phyloP scores from a whole-genome alignment of 208 protist genomes.

The Giardia duodenalis region DNA sequence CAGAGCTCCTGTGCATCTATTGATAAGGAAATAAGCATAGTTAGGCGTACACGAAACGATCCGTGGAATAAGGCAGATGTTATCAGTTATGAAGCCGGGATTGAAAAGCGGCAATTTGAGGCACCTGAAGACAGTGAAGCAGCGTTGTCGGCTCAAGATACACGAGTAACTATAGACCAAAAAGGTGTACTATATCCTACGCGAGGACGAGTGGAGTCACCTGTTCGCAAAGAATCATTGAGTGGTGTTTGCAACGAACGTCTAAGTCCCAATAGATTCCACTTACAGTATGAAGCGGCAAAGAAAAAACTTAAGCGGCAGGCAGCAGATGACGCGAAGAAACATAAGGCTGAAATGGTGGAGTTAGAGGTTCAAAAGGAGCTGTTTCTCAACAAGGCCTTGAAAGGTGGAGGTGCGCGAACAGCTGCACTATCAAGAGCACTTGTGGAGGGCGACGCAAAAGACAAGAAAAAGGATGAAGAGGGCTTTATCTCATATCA shows the following conservation, averaged over 20 bases:
- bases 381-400: not conserved
- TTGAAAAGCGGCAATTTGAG: not conserved
- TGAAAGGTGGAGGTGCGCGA: not conserved
- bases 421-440: not conserved
- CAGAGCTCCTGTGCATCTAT: not conserved
- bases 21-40: not conserved
- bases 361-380: conserved; percentile 8
- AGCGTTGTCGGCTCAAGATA: no score
- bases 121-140: no score
- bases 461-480: not conserved
- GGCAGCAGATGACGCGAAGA: not conserved
- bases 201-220: no score
- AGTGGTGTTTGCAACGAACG: not conserved
- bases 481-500: not conserved
- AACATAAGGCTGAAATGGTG: not conserved
- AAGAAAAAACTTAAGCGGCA: not conserved
- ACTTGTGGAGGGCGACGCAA: not conserved
- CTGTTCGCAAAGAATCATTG: no score
- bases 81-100: not conserved
- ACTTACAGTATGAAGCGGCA: not conserved
- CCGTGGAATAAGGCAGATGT: not conserved
- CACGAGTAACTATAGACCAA: no score
- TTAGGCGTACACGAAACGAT: conserved; percentile 15
- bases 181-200: no score
- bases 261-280: not conserved